Conservation (phyloP, 495 filamentous ascomycete species). For the Bacidia gigantensis region DNA sequence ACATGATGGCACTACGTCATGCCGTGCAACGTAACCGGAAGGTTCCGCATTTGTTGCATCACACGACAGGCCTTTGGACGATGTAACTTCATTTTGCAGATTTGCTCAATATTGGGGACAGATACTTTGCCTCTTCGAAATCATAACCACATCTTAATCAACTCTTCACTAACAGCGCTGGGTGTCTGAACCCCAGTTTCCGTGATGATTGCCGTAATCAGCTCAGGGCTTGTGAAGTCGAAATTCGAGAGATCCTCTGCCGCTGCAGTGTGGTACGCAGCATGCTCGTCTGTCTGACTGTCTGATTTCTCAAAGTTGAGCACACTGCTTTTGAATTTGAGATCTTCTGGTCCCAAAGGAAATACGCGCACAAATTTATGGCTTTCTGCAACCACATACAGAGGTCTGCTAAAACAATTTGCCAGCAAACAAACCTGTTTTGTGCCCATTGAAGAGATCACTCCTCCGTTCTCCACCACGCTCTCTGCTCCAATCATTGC, state of each 20-base stretch:
- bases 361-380: slow-evolving; percentile 86
- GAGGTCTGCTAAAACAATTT: slow-evolving; percentile 60
- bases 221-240: slow-evolving; percentile 75
- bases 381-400: slow-evolving; percentile 87
- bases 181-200: slow-evolving; percentile 63
- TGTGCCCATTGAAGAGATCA: slow-evolving; percentile 81
- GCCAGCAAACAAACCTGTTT: slow-evolving; percentile 78
- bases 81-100: too few relatives aligned
- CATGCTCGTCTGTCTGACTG: slow-evolving; percentile 28
- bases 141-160: slow-evolving; percentile 70
- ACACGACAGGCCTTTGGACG: too few relatives aligned
- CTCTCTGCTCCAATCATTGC: slow-evolving; percentile 89
- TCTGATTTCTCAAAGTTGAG: slow-evolving; percentile 52
- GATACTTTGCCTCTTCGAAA: not conserved
- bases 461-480: slow-evolving; percentile 84
- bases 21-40: too few relatives aligned
- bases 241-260: slow-evolving; percentile 40
- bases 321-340: slow-evolving; percentile 61
- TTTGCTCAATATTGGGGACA: too few relatives aligned
- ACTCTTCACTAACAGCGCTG: slow-evolving; percentile 61
- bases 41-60: too few relatives aligned
- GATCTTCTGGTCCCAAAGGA: slow-evolving; percentile 63
- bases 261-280: slow-evolving; percentile 7
- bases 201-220: slow-evolving; percentile 69
- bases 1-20: too few relatives aligned